Evolutionary conservation across 345 rosid genomes (phyloP).

Genomic region (Melastoma malabathricum): DNA sequence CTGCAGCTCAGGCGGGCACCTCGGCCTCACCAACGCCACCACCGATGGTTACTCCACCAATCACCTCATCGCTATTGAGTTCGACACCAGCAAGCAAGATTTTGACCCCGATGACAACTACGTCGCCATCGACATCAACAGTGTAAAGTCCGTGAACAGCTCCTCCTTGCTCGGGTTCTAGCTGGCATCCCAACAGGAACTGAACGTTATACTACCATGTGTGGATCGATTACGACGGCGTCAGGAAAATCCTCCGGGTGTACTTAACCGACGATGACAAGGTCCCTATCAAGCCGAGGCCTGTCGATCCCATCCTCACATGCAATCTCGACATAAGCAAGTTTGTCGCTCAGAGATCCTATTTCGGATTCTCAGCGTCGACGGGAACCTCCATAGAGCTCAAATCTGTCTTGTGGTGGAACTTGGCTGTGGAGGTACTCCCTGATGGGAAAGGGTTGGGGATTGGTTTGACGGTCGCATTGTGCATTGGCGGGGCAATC

Average conservation of each 20-base stretch:
- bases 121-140: conserved; percentile 35
- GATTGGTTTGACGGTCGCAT: conserved; percentile 8
- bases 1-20: conserved; percentile 25
- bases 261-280: conserved; percentile 14
- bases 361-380: conserved; percentile 36
- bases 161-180: conserved; percentile 18
- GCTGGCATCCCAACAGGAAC: conserved; percentile 5
- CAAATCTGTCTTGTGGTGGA: conserved; percentile 31
- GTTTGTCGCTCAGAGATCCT: conserved; percentile 19
- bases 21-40: conserved; percentile 42
- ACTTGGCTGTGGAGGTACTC: conserved; percentile 21
- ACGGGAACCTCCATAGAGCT: conserved; percentile 25
- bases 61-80: conserved; percentile 35
- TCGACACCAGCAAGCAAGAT: conserved; percentile 31
- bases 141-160: conserved; percentile 12
- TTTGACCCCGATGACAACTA: conserved; percentile 39
- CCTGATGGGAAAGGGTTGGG: not conserved
- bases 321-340: conserved; percentile 14
- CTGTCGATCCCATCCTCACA: conserved; percentile 10
- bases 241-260: conserved; percentile 12
- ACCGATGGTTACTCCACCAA: conserved; percentile 30
- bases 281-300: conserved; percentile 8
- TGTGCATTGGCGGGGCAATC: conserved; percentile 18
- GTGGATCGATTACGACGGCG: conserved; percentile 30
- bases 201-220: conserved; percentile 8